phyloP scores from a whole-genome alignment of 495 filamentous ascomycete genomes.

The Pyrenopolyporus hunteri region DNA sequence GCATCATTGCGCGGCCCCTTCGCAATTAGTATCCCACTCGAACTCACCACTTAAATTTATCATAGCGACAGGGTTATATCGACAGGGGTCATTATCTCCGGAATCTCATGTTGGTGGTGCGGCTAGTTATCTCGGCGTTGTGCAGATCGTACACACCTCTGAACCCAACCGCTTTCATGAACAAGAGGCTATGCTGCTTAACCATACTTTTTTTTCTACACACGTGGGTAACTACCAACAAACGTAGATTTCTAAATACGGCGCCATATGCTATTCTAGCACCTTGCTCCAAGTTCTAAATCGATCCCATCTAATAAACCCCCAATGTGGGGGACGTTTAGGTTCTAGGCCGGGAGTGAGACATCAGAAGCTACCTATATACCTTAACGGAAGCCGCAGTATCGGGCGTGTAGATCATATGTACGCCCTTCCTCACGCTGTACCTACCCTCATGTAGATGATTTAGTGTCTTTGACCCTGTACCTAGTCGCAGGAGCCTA shows the following conservation, averaged over 20 bases:
- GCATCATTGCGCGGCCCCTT: too few relatives aligned
- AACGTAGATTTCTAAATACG: conserved; percentile 6
- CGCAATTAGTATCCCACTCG: too few relatives aligned
- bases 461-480: not conserved
- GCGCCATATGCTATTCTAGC: not conserved
- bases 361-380: not conserved
- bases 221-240: conserved; percentile 14
- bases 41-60: too few relatives aligned
- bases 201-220: conserved; percentile 5
- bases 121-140: too few relatives aligned
- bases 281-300: not conserved
- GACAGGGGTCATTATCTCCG: too few relatives aligned
- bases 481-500: not conserved
- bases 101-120: too few relatives aligned
- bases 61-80: too few relatives aligned
- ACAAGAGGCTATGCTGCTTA: conserved; percentile 15
- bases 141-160: too few relatives aligned
- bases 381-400: not conserved
- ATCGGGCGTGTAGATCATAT: not conserved
- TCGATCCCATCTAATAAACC: not conserved
- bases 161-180: too few relatives aligned
- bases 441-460: not conserved
- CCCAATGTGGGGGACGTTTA: not conserved
- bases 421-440: not conserved
- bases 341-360: not conserved